These are phyloP conservation scores for Penicillium psychrosexuale DNA, from an alignment of 2,329 filamentous ascomycete genomes.

Conservation along the genomic window DNA sequence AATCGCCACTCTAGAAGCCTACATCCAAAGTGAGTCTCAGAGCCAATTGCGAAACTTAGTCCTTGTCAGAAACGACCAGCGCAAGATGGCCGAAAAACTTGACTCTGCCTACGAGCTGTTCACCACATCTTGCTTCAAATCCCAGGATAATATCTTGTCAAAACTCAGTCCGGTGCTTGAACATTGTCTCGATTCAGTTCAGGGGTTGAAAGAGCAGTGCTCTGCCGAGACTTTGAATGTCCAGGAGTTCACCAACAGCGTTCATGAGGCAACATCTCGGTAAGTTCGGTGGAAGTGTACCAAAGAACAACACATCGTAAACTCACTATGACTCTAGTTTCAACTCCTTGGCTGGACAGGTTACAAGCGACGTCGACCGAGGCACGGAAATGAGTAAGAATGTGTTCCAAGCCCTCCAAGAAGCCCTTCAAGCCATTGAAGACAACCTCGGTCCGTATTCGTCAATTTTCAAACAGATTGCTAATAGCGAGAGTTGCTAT, in stretches of 20 bases:
- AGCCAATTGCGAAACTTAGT: constrained; percentile 22
- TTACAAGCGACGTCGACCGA: constrained; percentile 16
- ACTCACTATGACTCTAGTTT: constrained; percentile 20
- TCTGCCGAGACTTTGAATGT: constrained; percentile 16
- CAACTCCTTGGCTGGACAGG: constrained; percentile 13
- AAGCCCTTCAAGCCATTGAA: constrained; percentile 23
- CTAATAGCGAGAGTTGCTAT: constrained; percentile 17
- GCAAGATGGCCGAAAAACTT: constrained; percentile 21
- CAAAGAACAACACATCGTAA: neutral
- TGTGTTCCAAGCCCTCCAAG: constrained; percentile 15
- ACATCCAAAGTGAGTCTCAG: constrained; percentile 29
- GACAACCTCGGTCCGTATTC: constrained; percentile 17
- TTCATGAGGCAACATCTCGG: constrained; percentile 21
- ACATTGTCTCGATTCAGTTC: constrained; percentile 14
- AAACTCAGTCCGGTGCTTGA: constrained; percentile 15
- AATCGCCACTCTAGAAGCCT: constrained; percentile 29
- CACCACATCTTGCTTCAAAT: constrained; percentile 10
- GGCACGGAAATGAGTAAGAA: constrained; percentile 15
- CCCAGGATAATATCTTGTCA: constrained; percentile 14
- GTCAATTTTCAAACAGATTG: constrained; percentile 23
- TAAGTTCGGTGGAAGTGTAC: constrained; percentile 16
- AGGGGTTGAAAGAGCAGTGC: constrained; percentile 15
- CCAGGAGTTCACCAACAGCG: constrained; percentile 16
- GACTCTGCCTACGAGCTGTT: constrained; percentile 17
- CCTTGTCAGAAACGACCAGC: constrained; percentile 24